Conservation (phyloP, 1,284 basidiomycete species). For the Malassezia psittaci region DNA sequence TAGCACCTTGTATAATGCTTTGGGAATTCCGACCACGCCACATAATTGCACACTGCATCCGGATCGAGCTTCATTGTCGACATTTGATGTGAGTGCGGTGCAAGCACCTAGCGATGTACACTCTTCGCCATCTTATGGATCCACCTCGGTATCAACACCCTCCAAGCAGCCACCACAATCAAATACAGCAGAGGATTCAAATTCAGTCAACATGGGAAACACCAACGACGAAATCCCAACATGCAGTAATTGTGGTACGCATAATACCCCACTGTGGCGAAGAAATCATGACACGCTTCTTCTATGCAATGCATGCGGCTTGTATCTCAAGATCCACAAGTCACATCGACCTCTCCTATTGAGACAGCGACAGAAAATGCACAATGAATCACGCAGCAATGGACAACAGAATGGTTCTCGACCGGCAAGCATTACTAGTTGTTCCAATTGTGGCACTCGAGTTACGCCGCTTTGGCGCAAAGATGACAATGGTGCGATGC, state of each 20-base stretch:
- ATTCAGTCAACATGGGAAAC: not conserved
- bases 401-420: constrained; percentile 21
- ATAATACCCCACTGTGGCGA: constrained; percentile 40
- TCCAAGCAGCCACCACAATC: not conserved
- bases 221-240: constrained; percentile 14
- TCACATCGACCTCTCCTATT: constrained; percentile 26
- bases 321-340: constrained; percentile 45
- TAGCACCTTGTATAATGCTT: not conserved
- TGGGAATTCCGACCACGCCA: not conserved
- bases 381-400: constrained; percentile 25
- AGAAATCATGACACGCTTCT: constrained; percentile 34
- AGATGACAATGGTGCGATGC: constrained; percentile 33
- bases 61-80: not conserved
- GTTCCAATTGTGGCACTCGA: constrained; percentile 43
- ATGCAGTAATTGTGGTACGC: constrained; percentile 43
- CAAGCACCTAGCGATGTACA: not conserved
- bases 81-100: not conserved
- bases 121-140: not conserved
- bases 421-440: constrained; percentile 23
- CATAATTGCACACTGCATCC: not conserved
- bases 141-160: not conserved
- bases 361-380: constrained; percentile 22
- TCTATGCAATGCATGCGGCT: constrained; percentile 44
- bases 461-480: constrained; percentile 45
- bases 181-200: too few relatives aligned